These are phyloP conservation scores for Mortierella alpina DNA, from an alignment of 192 early-diverging fungal species.

Conservation along the genomic window DNA sequence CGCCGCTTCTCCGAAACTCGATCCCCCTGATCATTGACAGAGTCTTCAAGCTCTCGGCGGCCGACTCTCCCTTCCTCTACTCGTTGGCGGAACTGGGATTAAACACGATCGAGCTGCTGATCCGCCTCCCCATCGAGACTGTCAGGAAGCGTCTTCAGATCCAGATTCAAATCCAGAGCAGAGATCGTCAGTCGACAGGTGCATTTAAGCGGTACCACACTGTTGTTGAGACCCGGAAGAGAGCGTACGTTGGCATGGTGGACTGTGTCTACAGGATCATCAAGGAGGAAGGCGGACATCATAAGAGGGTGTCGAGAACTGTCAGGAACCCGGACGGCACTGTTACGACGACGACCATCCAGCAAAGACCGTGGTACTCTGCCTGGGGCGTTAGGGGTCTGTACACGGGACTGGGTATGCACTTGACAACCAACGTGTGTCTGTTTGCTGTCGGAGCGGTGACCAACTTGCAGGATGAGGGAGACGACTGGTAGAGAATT, in stretches of 20 bases:
- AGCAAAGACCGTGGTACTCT: conserved; percentile 49
- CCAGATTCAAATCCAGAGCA: conserved; percentile 64
- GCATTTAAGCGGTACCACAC: conserved; percentile 65
- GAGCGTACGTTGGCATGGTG: conserved; percentile 80
- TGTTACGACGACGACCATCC: conserved; percentile 5
- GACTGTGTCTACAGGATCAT: conserved; percentile 78
- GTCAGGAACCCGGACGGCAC: conserved; percentile 19
- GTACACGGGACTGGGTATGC: conserved; percentile 79
- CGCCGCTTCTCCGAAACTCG: conserved; percentile 77
- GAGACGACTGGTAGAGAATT: conserved; percentile 43
- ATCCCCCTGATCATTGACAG: conserved; percentile 76
- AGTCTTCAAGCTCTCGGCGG: conserved; percentile 68
- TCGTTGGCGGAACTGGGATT: conserved; percentile 73
- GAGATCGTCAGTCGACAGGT: conserved; percentile 36
- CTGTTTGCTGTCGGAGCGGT: conserved; percentile 74
- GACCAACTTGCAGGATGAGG: conserved; percentile 68
- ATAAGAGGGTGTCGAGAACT: conserved; percentile 42
- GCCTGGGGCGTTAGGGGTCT: conserved; percentile 77
- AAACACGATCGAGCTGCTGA: conserved; percentile 77
- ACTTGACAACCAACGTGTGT: conserved; percentile 67
- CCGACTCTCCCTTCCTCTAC: conserved; percentile 78
- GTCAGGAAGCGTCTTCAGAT: conserved; percentile 86
- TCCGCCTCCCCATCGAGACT: conserved; percentile 90
- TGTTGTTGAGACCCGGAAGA: conserved; percentile 71
- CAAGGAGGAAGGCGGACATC: conserved; percentile 77